A percentile compares a stretch with the other conserved stretches of the same genome.
These are phyloP conservation scores for Fraxinus velutina DNA, from an alignment of 305 asterid genomes.

Conservation along the genomic window DNA sequence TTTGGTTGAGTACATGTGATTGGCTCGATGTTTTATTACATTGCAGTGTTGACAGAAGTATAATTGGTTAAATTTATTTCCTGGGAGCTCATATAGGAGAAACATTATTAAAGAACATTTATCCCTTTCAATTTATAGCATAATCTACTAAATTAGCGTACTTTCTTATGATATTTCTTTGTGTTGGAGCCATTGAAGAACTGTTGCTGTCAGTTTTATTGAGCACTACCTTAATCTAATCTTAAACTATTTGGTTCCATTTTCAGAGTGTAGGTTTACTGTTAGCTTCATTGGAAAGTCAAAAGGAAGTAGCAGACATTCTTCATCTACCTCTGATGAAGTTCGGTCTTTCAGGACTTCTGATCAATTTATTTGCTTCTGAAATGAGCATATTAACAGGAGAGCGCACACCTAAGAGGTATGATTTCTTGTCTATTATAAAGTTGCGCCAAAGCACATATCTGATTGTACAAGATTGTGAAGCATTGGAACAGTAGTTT, in stretches of 20 bases:
- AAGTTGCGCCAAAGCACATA: background rate
- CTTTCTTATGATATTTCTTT: background rate
- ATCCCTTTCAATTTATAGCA: background rate
- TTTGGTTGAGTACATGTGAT: background rate
- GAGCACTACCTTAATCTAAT: constrained; percentile 21
- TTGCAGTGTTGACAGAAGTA: background rate
- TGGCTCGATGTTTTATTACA: background rate
- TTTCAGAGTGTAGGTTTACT: constrained; percentile 75
- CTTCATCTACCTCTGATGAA: constrained; percentile 65
- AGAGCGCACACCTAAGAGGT: constrained; percentile 74
- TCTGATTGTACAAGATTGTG: constrained; percentile 11
- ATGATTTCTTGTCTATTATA: constrained; percentile 21
- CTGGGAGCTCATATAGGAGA: constrained; percentile 9
- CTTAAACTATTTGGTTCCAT: constrained; percentile 26
- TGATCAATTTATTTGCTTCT: constrained; percentile 65
- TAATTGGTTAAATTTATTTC: background rate
- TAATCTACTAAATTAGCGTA: background rate
- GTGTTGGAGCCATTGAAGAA: background rate
- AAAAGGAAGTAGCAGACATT: constrained; percentile 47
- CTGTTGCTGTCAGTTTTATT: constrained; percentile 15
- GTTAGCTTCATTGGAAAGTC: constrained; percentile 63
- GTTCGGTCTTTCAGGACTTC: constrained; percentile 57
- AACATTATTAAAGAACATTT: background rate
- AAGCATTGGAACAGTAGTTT: constrained; percentile 6
- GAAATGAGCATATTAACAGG: constrained; percentile 67